Percentiles rank a stretch among this genome's conserved stretches.
These are phyloP conservation scores for Arabidopsis suecica DNA, from an alignment of 345 rosid genomes.

Conservation along the genomic window DNA sequence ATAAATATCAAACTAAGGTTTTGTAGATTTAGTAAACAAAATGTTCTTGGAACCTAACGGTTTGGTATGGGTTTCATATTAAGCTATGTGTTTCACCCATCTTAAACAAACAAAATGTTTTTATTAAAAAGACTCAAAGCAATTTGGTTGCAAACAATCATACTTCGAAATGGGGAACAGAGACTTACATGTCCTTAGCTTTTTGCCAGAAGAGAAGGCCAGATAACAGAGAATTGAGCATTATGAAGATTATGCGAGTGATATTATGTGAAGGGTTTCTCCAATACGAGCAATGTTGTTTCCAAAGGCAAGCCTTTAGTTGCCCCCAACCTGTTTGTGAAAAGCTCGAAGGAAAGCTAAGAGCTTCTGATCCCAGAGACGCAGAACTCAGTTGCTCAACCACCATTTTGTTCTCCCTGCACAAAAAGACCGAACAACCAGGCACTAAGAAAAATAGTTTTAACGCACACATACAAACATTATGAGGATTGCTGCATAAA, in stretches of 20 bases:
- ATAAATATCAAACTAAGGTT: not conserved
- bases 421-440: slow-evolving; percentile 1
- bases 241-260: slow-evolving; percentile 44
- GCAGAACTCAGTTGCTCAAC: slow-evolving; percentile 50
- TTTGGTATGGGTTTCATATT: not conserved
- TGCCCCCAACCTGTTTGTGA: slow-evolving; percentile 49
- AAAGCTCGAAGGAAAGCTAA: slow-evolving; percentile 48
- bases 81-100: not conserved
- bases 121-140: too few species aligned
- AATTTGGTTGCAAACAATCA: too few species aligned
- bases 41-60: not conserved
- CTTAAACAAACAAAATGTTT: too few species aligned
- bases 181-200: slow-evolving; percentile 55
- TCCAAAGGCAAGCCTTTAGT: slow-evolving; percentile 59
- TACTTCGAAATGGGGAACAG: not conserved
- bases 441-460: not conserved
- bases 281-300: slow-evolving; percentile 64
- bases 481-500: slow-evolving; percentile 15
- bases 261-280: slow-evolving; percentile 56
- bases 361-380: slow-evolving; percentile 45
- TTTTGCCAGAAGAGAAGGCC: slow-evolving; percentile 61
- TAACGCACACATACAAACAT: not conserved
- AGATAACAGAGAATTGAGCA: slow-evolving; percentile 35
- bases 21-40: not conserved
- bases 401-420: slow-evolving; percentile 47